Evolutionary conservation across 176 grass and related monocot genomes (phyloP).

Genomic region (Bonia amplexicaulis): DNA sequence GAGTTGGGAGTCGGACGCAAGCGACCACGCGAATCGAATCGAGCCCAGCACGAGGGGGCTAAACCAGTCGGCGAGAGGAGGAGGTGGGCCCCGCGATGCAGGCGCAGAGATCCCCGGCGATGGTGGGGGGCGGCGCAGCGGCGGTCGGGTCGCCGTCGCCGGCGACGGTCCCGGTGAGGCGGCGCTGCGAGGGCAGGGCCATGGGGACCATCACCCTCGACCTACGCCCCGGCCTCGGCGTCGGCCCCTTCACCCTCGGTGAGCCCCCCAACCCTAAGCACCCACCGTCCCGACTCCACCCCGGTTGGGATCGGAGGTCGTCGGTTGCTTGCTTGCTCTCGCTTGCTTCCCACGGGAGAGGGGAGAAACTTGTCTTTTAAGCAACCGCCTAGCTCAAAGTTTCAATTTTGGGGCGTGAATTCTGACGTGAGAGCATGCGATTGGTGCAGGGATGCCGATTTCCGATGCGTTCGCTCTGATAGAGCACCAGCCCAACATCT

Average conservation of each 20-base stretch:
- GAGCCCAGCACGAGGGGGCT: constrained; percentile 12
- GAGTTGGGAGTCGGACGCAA: constrained; percentile 47
- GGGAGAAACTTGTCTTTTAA: neutral
- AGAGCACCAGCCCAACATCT: constrained; percentile 82
- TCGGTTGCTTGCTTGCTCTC: neutral
- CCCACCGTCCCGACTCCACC: neutral
- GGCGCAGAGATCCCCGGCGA: constrained; percentile 42
- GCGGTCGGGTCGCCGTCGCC: constrained; percentile 39
- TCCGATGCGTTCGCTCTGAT: constrained; percentile 83
- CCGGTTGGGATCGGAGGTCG: neutral
- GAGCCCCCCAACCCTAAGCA: constrained; percentile 24
- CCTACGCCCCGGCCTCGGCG: constrained; percentile 75
- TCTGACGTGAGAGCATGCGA: constrained; percentile 19
- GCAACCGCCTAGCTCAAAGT: neutral
- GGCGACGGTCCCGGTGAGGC: constrained; percentile 41
- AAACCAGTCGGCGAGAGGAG: neutral
- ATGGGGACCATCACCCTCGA: constrained; percentile 95
- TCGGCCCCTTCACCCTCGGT: constrained; percentile 93
- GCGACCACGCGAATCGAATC: constrained; percentile 29
- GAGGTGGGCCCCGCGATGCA: constrained; percentile 32
- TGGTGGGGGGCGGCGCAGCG: constrained; percentile 23
- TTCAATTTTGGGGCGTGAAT: neutral
- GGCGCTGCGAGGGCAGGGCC: constrained; percentile 84
- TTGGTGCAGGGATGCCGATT: constrained; percentile 83
- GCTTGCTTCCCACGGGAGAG: neutral